These are phyloP conservation scores for Rhodotorula sp. DNA, from an alignment of 1,284 basidiomycete species.

Conservation along the genomic window DNA sequence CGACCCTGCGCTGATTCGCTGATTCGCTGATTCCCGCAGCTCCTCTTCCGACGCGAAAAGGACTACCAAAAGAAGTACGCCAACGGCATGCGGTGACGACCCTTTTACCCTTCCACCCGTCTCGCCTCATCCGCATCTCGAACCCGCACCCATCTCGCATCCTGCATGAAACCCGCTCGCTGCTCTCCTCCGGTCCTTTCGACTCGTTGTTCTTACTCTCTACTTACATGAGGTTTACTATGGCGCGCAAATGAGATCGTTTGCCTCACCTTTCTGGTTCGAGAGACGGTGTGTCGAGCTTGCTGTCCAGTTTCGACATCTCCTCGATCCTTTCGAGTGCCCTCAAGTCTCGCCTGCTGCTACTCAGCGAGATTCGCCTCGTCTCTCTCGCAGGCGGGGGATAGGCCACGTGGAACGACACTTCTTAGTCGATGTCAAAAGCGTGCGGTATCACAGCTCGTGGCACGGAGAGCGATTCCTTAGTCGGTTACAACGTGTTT, in stretches of 20 bases:
- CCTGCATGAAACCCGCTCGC: neutral
- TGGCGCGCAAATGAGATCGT: no score
- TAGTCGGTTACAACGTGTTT: no score
- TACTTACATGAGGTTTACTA: no score
- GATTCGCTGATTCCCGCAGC: conserved; percentile 1
- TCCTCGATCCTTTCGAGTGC: neutral
- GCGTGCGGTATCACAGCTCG: conserved; percentile 36
- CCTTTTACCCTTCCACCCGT: neutral
- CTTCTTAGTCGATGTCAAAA: neutral
- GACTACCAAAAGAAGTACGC: conserved; percentile 37
- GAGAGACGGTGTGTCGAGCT: no score
- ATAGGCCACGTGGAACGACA: neutral
- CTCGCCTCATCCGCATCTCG: neutral
- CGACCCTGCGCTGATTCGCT: neutral
- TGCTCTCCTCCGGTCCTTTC: neutral
- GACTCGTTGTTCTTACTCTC: no score
- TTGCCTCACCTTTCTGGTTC: no score
- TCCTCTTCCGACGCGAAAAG: conserved; percentile 38
- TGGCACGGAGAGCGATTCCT: conserved; percentile 39
- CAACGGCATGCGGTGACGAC: conserved; percentile 11
- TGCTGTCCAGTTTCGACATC: no score
- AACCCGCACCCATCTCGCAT: neutral
- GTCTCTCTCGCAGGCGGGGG: neutral
- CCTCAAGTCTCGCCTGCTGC: no score
- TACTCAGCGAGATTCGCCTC: no score